Evolutionary conservation across 495 filamentous ascomycete species (phyloP).

Genomic region (Xylaria palmicola): DNA sequence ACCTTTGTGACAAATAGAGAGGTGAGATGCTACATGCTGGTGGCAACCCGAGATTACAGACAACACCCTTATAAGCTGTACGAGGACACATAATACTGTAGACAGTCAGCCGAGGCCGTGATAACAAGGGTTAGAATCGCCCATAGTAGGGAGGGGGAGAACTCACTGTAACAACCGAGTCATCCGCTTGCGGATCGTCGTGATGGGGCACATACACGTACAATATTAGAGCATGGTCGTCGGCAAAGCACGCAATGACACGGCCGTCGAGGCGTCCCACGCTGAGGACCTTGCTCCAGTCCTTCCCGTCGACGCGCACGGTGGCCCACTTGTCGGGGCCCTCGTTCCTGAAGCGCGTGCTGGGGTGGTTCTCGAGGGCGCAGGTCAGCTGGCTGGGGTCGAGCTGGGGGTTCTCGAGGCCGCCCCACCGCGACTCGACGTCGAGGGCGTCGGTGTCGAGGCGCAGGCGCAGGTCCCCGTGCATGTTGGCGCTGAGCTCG

Average conservation of each 20-base stretch:
- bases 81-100: conserved; percentile 36
- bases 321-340: conserved; percentile 73
- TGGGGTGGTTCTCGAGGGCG: conserved; percentile 70
- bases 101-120: background rate
- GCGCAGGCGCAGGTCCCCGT: conserved; percentile 74
- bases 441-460: conserved; percentile 76
- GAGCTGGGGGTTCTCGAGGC: conserved; percentile 77
- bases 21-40: background rate
- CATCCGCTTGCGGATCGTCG: conserved; percentile 63
- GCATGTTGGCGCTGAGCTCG: conserved; percentile 84
- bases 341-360: conserved; percentile 62
- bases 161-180: conserved; percentile 77
- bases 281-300: conserved; percentile 87
- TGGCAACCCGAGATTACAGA: background rate
- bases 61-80: conserved; percentile 21
- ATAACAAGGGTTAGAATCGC: background rate
- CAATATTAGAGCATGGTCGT: conserved; percentile 81
- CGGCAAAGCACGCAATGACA: conserved; percentile 82
- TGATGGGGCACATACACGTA: conserved; percentile 85
- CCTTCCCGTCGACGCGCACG: conserved; percentile 84
- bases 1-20: background rate
- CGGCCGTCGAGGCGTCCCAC: conserved; percentile 84
- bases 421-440: conserved; percentile 79
- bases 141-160: background rate
- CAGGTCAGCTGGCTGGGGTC: conserved; percentile 68